Evolutionary conservation across 1,284 basidiomycete species (phyloP).

Genomic region (Entoloma clypeatum): DNA sequence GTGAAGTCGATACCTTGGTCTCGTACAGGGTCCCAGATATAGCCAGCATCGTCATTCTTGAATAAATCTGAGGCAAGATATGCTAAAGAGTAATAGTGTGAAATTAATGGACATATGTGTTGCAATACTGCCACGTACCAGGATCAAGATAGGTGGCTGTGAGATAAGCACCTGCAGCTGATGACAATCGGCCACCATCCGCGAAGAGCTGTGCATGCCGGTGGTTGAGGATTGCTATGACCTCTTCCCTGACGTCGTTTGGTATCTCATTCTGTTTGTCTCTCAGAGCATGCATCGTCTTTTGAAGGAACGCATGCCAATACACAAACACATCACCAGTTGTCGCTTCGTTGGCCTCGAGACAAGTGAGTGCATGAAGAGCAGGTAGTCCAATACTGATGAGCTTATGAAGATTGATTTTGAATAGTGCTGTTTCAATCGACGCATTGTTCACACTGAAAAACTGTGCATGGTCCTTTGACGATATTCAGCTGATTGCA

Average conservation of each 20-base stretch:
- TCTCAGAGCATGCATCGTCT: constrained; percentile 11
- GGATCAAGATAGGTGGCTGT: constrained; percentile 26
- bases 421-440: too few relatives aligned
- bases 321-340: constrained; percentile 26
- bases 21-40: constrained; percentile 13
- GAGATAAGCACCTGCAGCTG: constrained; percentile 17
- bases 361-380: constrained; percentile 25
- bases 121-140: constrained; percentile 14
- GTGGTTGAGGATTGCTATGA: constrained; percentile 21
- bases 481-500: neutral
- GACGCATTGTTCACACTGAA: too few relatives aligned
- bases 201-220: constrained; percentile 21
- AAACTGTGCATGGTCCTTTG: neutral
- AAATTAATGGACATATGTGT: neutral
- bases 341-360: constrained; percentile 26
- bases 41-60: constrained; percentile 1
- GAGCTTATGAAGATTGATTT: constrained; percentile 16
- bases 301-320: constrained; percentile 23
- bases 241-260: constrained; percentile 17
- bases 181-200: constrained; percentile 11
- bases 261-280: constrained; percentile 14
- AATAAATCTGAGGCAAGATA: constrained; percentile 15
- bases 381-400: constrained; percentile 18
- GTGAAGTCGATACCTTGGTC: neutral
- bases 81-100: constrained; percentile 6